A percentile compares a stretch with the other conserved stretches of the same genome.
Conservation (phyloP, 1,139 yeast genomes). For the Diutina siamensis region DNA sequence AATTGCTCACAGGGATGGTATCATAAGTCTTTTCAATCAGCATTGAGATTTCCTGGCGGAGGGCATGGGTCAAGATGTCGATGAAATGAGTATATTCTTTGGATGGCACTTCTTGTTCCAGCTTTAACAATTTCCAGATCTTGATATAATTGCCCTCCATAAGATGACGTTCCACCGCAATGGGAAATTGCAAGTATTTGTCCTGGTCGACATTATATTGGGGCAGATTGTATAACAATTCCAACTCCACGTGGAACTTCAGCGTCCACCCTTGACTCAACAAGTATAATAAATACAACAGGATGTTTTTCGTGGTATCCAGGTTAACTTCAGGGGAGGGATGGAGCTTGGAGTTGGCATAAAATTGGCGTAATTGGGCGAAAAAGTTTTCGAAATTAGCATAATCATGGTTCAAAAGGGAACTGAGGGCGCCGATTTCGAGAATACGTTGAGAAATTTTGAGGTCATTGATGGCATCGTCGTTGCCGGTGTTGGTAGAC, state of each 20-base stretch:
- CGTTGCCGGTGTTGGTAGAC: slow-evolving; percentile 22
- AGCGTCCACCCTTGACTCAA: slow-evolving; percentile 79
- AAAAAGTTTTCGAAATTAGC: slow-evolving; percentile 59
- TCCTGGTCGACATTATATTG: slow-evolving; percentile 35
- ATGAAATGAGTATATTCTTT: slow-evolving; percentile 51
- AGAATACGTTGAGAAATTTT: slow-evolving; percentile 69
- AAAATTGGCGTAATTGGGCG: slow-evolving; percentile 71
- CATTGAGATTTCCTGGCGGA: slow-evolving; percentile 79
- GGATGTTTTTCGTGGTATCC: slow-evolving; percentile 59
- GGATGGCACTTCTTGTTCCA: slow-evolving; percentile 40
- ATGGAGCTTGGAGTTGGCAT: slow-evolving; percentile 37
- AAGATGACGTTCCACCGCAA: slow-evolving; percentile 80
- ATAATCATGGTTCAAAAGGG: slow-evolving; percentile 55
- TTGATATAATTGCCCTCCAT: slow-evolving; percentile 96
- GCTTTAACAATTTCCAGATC: slow-evolving; percentile 69
- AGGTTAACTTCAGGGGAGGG: slow-evolving; percentile 38
- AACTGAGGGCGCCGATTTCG: slow-evolving; percentile 77
- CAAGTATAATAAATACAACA: slow-evolving; percentile 64
- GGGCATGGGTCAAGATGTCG: slow-evolving; percentile 57
- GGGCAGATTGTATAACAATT: slow-evolving; percentile 45
- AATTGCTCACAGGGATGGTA: slow-evolving; percentile 68
- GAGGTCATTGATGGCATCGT: slow-evolving; percentile 50
- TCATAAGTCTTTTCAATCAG: slow-evolving; percentile 74
- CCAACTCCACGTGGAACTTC: slow-evolving; percentile 82
- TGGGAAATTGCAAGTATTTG: slow-evolving; percentile 66